Conservation (phyloP, 768 basidiomycete species). For the Kwoniella heveanensis region DNA sequence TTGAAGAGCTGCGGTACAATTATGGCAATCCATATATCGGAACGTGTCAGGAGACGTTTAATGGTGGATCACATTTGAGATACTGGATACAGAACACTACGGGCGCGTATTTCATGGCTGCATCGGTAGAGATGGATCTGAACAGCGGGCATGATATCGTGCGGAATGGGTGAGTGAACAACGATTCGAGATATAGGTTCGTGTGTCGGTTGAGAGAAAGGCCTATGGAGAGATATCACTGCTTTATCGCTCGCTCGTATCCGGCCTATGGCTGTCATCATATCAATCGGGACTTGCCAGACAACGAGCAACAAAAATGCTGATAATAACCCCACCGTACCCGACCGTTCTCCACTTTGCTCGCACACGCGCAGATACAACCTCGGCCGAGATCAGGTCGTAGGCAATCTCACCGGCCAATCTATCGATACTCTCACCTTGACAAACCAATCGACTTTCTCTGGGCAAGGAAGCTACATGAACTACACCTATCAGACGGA, state of each 20-base stretch:
- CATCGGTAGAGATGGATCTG: slow-evolving; percentile 42
- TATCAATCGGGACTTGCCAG: background rate
- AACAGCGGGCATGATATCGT: slow-evolving; percentile 71
- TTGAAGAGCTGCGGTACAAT: slow-evolving; percentile 79
- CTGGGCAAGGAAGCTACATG: slow-evolving; percentile 66
- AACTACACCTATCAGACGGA: slow-evolving; percentile 75
- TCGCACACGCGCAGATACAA: slow-evolving; percentile 73
- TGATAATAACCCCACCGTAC: too few relatives aligned
- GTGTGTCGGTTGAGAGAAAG: too few relatives aligned
- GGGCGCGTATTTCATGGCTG: slow-evolving; percentile 51
- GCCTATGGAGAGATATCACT: too few relatives aligned
- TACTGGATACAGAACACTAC: slow-evolving; percentile 79
- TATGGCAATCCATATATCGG: slow-evolving; percentile 80
- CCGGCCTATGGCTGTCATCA: too few relatives aligned
- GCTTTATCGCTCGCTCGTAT: background rate
- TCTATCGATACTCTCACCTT: slow-evolving; percentile 48
- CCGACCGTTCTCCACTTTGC: too few relatives aligned
- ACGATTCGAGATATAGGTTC: too few relatives aligned
- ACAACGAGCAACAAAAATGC: too few relatives aligned
- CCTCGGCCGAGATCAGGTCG: slow-evolving; percentile 79
- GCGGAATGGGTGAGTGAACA: slow-evolving; percentile 63
- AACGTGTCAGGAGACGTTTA: slow-evolving; percentile 78
- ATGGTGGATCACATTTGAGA: slow-evolving; percentile 84
- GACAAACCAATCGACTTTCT: slow-evolving; percentile 66
- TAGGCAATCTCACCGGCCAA: slow-evolving; percentile 72